Conservation (phyloP, 768 basidiomycete genomes). For the Amanita jacksonii region DNA sequence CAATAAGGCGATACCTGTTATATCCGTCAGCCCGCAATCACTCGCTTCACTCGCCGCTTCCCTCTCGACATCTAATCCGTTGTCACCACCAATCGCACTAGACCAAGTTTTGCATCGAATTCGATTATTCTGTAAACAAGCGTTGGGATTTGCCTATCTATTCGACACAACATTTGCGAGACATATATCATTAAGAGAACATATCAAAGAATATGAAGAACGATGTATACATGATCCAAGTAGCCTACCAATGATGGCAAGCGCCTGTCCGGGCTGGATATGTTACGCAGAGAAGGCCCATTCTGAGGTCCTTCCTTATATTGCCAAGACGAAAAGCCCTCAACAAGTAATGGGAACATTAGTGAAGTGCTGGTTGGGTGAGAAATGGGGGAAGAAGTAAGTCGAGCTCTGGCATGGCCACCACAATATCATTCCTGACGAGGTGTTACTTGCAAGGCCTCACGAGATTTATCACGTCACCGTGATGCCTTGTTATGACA, state of each 20-base stretch:
- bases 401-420: conserved; percentile 28
- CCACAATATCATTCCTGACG: too few relatives aligned
- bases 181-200: conserved; percentile 76
- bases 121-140: conserved; percentile 54
- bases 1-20: conserved; percentile 42
- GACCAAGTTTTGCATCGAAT: conserved; percentile 61
- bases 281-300: conserved; percentile 99
- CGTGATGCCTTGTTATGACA: conserved; percentile 99
- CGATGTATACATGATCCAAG: conserved; percentile 28
- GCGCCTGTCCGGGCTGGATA: conserved; percentile 98
- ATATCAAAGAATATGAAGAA: conserved; percentile 72
- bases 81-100: conserved; percentile 27
- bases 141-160: conserved; percentile 70
- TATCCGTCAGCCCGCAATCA: conserved; percentile 86
- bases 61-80: conserved; percentile 14
- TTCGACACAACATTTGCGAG: conserved; percentile 95
- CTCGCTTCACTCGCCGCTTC: conserved; percentile 71
- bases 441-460: conserved; percentile 59
- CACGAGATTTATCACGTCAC: conserved; percentile 90
- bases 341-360: conserved; percentile 92
- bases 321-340: conserved; percentile 82
- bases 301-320: conserved; percentile 85
- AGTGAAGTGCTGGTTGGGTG: conserved; percentile 82
- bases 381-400: conserved; percentile 57
- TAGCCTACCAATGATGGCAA: conserved; percentile 83